These are phyloP conservation scores for Mrakia blollopis DNA, from an alignment of 768 basidiomycete species.

Conservation along the genomic window DNA sequence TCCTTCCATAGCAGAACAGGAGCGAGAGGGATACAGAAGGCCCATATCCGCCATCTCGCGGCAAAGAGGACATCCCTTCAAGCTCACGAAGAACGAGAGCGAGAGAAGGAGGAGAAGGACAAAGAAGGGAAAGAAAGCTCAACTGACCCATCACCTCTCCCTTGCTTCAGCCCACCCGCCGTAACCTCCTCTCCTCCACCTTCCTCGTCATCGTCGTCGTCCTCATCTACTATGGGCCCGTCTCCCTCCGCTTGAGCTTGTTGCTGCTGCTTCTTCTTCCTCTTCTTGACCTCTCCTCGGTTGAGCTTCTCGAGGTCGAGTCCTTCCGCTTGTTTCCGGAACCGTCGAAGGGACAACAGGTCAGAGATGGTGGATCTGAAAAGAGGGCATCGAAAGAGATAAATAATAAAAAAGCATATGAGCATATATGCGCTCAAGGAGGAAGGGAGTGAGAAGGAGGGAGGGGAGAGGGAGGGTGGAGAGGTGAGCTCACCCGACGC, in stretches of 20 bases:
- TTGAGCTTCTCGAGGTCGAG: constrained; percentile 81
- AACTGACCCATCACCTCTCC: constrained; percentile 20
- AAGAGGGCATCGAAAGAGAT: too few relatives aligned
- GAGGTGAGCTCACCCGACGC: constrained; percentile 34
- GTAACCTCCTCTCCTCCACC: constrained; percentile 31
- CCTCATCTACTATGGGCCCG: constrained; percentile 48
- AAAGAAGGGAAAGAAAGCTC: background rate
- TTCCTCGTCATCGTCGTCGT: constrained; percentile 46
- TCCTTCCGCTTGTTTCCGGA: constrained; percentile 50
- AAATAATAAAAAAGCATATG: background rate
- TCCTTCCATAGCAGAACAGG: too few relatives aligned
- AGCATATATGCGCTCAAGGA: background rate
- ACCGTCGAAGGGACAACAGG: constrained; percentile 25
- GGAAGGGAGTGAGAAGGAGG: background rate
- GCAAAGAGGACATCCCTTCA: too few relatives aligned
- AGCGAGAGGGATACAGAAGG: background rate
- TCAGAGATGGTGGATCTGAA: constrained; percentile 24
- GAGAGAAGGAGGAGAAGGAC: background rate
- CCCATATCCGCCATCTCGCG: too few relatives aligned
- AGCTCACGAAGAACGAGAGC: background rate
- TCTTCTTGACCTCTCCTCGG: constrained; percentile 60
- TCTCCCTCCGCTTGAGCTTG: constrained; percentile 43
- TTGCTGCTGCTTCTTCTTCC: constrained; percentile 55
- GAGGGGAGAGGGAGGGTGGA: background rate
- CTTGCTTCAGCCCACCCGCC: constrained; percentile 24